phyloP scores from a whole-genome alignment of 768 basidiomycete species.

The Saitozyma sp. region DNA sequence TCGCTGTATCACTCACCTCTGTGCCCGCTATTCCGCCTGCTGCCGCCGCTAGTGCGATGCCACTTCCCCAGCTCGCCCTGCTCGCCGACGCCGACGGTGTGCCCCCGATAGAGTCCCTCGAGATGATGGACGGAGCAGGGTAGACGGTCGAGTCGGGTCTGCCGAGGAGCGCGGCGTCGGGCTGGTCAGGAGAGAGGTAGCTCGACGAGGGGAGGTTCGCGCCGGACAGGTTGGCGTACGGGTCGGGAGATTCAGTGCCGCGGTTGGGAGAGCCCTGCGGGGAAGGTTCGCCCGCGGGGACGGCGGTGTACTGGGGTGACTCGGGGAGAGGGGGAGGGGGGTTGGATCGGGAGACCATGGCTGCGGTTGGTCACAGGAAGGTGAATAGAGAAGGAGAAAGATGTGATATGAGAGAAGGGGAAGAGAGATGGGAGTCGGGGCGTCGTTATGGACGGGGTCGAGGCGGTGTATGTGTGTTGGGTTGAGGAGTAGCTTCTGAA shows the following conservation, averaged over 20 bases:
- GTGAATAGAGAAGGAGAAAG: too few relatives aligned
- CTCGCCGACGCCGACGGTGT: conserved; percentile 30
- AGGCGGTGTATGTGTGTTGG: too few relatives aligned
- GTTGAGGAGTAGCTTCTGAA: too few relatives aligned
- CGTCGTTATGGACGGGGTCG: too few relatives aligned
- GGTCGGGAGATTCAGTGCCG: background rate
- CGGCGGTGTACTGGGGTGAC: too few relatives aligned
- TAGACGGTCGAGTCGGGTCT: conserved; percentile 22
- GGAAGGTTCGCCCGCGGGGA: too few relatives aligned
- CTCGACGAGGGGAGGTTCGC: conserved; percentile 9
- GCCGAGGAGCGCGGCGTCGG: conserved; percentile 14
- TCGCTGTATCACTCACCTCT: conserved; percentile 18
- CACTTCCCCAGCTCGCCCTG: conserved; percentile 36
- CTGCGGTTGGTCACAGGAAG: too few relatives aligned
- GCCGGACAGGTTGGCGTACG: conserved; percentile 18
- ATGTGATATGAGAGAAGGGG: too few relatives aligned
- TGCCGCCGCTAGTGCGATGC: conserved; percentile 30
- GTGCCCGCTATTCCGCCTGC: conserved; percentile 29
- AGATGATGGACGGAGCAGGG: conserved; percentile 43
- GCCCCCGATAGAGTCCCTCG: conserved; percentile 37
- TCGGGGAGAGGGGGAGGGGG: too few relatives aligned
- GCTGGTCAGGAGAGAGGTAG: conserved; percentile 22
- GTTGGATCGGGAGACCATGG: too few relatives aligned
- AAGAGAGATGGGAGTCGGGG: too few relatives aligned
- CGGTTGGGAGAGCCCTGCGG: too few relatives aligned